Evolutionary conservation across 2,329 filamentous ascomycete genomes (phyloP), one percentile per base, ranked within the genome.

Genomic region (Ceratocystis destructans): DNA sequence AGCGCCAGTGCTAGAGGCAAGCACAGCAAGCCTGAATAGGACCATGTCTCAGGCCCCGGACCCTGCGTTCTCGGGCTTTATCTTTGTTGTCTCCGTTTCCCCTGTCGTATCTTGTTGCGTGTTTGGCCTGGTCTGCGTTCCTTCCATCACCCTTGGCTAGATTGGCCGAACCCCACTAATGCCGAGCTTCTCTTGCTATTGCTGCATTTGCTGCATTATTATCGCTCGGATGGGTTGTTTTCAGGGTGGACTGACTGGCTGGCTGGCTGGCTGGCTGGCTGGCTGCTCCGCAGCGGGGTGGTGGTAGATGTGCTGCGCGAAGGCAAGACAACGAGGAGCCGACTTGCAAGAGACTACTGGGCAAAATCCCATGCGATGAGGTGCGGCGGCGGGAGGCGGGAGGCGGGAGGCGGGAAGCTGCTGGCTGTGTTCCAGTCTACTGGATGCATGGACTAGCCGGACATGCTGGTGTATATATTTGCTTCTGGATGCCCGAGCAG

Each of bases 161-260:
- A 65, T 48, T 41, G 45, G 64, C 55, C 64, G 17, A 45, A 41
- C 50, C 53, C 50, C 33, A 46, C 62, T 50, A 20, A 64, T 22
- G 44, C 62, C 50, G 62, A 20, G 25, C 4, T 28, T 55, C 20
- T 28, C 37, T 57, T 57, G 22, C 20, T 57, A 28, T 57, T 57
- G 53, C 17, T n/a, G 53, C 25, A 57, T 57, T 57, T 57, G 53
- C 17, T n/a, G 53, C 25, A 57, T 57, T 28, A 57, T n/a, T 25
- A 22, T 53, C 12, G 37, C 37, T 41, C 12, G 37, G 33, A 53
- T 53, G 48, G 48, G 6, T 25, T 53, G 48, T 17, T 22, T 20
- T 53, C 22, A 17, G 48, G 10, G 37, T 41, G 37, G 37, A 10
- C 37, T 28, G 25, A 4, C 25, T 28, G 25, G 25, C 25, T 28